phyloP scores from a whole-genome alignment of 2,329 filamentous ascomycete genomes.

The Epicoccum nigrum region DNA sequence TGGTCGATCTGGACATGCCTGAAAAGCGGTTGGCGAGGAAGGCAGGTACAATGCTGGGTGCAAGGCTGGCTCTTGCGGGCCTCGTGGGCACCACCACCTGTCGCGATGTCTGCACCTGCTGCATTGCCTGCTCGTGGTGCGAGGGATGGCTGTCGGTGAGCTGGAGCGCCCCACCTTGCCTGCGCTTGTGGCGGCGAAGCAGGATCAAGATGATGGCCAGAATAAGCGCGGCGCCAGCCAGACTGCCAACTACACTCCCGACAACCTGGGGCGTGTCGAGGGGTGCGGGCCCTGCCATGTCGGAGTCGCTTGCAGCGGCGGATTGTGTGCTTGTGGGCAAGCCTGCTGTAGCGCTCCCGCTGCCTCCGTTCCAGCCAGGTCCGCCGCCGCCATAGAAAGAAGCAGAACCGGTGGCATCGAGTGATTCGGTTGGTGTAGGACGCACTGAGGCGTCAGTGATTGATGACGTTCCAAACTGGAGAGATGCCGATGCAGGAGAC shows the following conservation, averaged over 20 bases:
- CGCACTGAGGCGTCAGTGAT: neutral
- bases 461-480: neutral
- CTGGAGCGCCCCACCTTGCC: slow-evolving; percentile 37
- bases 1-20: slow-evolving; percentile 46
- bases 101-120: slow-evolving; percentile 18
- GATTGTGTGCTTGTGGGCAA: slow-evolving; percentile 19
- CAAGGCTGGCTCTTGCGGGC: slow-evolving; percentile 47
- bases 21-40: slow-evolving; percentile 50
- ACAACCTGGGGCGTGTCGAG: slow-evolving; percentile 61
- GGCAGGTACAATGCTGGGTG: too few species aligned
- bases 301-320: slow-evolving; percentile 14
- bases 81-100: too few species aligned
- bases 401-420: slow-evolving; percentile 9
- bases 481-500: neutral
- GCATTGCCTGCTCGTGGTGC: slow-evolving; percentile 47
- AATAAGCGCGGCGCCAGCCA: slow-evolving; percentile 62
- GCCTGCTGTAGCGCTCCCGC: slow-evolving; percentile 21
- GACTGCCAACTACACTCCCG: slow-evolving; percentile 67
- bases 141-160: slow-evolving; percentile 36
- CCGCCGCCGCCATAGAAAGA: slow-evolving; percentile 11
- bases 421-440: slow-evolving; percentile 7
- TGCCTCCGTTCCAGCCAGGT: slow-evolving; percentile 5
- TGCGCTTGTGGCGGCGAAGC: slow-evolving; percentile 58
- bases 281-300: slow-evolving; percentile 26
- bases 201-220: slow-evolving; percentile 59